Evolutionary conservation across 768 basidiomycete species (phyloP).

Genomic region (Tephrocybe sp.): DNA sequence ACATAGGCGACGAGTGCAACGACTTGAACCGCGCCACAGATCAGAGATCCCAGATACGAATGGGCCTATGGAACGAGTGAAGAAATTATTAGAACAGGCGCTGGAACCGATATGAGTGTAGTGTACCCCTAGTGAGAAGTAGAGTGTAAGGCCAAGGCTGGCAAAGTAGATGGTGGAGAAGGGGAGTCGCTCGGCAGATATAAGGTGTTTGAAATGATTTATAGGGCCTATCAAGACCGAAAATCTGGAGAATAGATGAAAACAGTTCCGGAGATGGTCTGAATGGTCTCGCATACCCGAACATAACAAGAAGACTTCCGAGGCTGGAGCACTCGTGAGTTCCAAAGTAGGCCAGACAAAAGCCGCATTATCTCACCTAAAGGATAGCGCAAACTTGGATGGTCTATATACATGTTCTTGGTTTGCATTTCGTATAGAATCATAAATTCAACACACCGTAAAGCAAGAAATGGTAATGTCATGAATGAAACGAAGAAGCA

Average conservation of each 20-base stretch:
- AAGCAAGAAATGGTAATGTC: conserved; percentile 59
- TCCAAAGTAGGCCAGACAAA: background rate
- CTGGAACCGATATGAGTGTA: background rate
- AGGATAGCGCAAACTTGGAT: conserved; percentile 87
- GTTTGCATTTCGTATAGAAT: conserved; percentile 7
- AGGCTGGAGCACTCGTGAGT: conserved; percentile 45
- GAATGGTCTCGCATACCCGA: conserved; percentile 58
- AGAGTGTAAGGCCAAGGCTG: conserved; percentile 84
- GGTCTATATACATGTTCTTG: conserved; percentile 52
- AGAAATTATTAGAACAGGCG: background rate
- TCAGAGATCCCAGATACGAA: conserved; percentile 83
- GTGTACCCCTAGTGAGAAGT: conserved; percentile 87
- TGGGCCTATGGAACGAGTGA: conserved; percentile 50
- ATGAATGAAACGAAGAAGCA: conserved; percentile 94
- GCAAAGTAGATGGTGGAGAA: conserved; percentile 83
- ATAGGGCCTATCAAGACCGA: conserved; percentile 87
- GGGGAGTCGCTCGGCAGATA: conserved; percentile 80
- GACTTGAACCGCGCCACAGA: conserved; percentile 84
- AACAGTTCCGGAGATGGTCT: background rate
- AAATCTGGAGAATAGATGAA: conserved; percentile 46
- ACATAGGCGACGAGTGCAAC: conserved; percentile 86
- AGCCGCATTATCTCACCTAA: conserved; percentile 50
- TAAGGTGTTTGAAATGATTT: conserved; percentile 87
- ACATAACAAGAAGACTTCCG: conserved; percentile 94
- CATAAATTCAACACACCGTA: conserved; percentile 31